A percentile compares a stretch with the other conserved stretches of the same genome.
phyloP scores from a whole-genome alignment of 495 filamentous ascomycete species.

The Cercophora sp. region DNA sequence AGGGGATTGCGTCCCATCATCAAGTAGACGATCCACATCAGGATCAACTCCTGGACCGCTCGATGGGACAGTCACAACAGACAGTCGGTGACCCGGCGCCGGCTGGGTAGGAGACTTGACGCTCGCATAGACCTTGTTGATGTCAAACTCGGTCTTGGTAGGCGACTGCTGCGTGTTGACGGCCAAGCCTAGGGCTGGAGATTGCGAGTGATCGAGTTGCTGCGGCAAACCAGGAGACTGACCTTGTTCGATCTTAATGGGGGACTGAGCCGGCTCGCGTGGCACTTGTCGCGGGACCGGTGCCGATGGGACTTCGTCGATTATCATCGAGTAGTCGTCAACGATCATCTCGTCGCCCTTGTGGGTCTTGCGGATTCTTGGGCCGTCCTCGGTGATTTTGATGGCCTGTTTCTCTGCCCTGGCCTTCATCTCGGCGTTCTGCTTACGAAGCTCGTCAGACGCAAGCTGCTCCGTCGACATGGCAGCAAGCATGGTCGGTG shows the following conservation, averaged over 20 bases:
- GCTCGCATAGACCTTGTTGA: constrained; percentile 65
- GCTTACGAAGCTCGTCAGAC: constrained; percentile 79
- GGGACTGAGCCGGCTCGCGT: constrained; percentile 21
- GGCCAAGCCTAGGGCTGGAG: constrained; percentile 32
- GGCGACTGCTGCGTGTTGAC: constrained; percentile 50
- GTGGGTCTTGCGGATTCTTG: constrained; percentile 83
- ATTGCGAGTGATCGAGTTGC: constrained; percentile 1
- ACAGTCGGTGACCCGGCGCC: constrained; percentile 37
- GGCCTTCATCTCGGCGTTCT: constrained; percentile 67
- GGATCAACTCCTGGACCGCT: constrained; percentile 62
- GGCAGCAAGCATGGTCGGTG: constrained; percentile 65
- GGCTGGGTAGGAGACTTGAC: constrained; percentile 56
- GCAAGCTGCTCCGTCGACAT: constrained; percentile 90
- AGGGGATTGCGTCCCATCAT: constrained; percentile 77
- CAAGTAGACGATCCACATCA: constrained; percentile 86
- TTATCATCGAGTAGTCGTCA: constrained; percentile 46
- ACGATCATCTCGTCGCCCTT: constrained; percentile 92
- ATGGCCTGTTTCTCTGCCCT: constrained; percentile 81
- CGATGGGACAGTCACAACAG: constrained; percentile 40
- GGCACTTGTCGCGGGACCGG: constrained; percentile 34
- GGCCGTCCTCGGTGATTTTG: constrained; percentile 75
- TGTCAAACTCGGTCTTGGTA: constrained; percentile 57
- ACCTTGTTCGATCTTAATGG: constrained; percentile 24
- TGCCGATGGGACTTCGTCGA: constrained; percentile 37
- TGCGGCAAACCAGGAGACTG: constrained; percentile 11